Percentiles rank a stretch among this genome's conserved stretches.
Evolutionary conservation across 2,329 filamentous ascomycete species (phyloP).

Genomic region (Anthostomella pinea): DNA sequence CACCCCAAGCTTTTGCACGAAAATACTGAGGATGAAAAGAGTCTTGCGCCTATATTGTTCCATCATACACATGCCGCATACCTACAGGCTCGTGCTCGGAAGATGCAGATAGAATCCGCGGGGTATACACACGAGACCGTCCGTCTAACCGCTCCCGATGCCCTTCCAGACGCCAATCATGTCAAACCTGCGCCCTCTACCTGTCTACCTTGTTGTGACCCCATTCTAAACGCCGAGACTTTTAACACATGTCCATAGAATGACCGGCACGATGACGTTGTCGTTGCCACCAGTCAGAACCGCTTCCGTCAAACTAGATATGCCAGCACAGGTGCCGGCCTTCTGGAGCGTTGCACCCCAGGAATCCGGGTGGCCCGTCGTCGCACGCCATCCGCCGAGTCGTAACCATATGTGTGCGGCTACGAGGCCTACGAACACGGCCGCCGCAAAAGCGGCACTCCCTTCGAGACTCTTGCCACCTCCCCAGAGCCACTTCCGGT

Average conservation of each 20-base stretch:
- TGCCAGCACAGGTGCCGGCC: slow-evolving; percentile 67
- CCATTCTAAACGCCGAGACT: slow-evolving; percentile 57
- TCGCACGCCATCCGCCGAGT: slow-evolving; percentile 73
- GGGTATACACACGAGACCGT: too few relatives aligned
- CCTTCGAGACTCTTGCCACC: slow-evolving; percentile 96
- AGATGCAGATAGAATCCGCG: too few relatives aligned
- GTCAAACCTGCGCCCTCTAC: slow-evolving; percentile 2
- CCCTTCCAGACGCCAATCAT: slow-evolving; percentile 17
- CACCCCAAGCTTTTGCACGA: too few relatives aligned
- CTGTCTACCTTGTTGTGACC: slow-evolving; percentile 2
- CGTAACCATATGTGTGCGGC: slow-evolving; percentile 71
- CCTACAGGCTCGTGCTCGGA: too few relatives aligned
- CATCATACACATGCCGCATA: too few relatives aligned
- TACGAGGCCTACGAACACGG: slow-evolving; percentile 73
- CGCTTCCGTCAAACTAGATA: slow-evolving; percentile 89
- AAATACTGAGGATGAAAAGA: too few relatives aligned
- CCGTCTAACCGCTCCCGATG: too few relatives aligned
- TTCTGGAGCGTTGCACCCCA: slow-evolving; percentile 69
- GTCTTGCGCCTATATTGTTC: too few relatives aligned
- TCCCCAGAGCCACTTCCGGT: slow-evolving; percentile 92
- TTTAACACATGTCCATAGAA: slow-evolving; percentile 89
- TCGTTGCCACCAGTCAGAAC: slow-evolving; percentile 96
- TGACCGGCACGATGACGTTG: slow-evolving; percentile 93
- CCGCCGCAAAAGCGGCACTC: slow-evolving; percentile 73
- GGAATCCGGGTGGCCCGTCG: slow-evolving; percentile 58